phyloP scores from a whole-genome alignment of 2,329 filamentous ascomycete genomes.

The Elsinoe batatas region DNA sequence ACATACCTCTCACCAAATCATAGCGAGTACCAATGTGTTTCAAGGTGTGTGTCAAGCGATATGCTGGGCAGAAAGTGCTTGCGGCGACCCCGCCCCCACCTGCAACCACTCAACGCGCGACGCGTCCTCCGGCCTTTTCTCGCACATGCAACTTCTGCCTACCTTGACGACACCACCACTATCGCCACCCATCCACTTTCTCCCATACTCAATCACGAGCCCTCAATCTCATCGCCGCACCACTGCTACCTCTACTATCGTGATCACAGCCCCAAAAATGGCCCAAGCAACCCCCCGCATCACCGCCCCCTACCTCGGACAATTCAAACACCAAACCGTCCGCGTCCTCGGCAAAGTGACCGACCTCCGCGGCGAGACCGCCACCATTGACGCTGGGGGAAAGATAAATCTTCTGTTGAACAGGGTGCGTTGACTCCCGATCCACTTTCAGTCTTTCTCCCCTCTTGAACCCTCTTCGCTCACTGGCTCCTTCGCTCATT shows the following conservation, averaged over 20 bases:
- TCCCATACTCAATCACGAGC: neutral
- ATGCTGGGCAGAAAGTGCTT: neutral
- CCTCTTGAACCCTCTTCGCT: no score
- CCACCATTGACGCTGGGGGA: constrained; percentile 69
- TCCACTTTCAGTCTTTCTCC: no score
- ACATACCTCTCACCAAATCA: neutral
- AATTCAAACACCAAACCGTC: constrained; percentile 61
- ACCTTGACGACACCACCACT: neutral
- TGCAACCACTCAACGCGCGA: constrained; percentile 13
- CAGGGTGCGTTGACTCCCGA: no score
- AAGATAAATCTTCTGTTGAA: constrained; percentile 65
- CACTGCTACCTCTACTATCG: no score
- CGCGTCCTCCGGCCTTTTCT: constrained; percentile 2
- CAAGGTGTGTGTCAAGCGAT: neutral
- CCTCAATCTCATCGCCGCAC: no score
- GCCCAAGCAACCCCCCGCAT: constrained; percentile 70
- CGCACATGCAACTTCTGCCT: neutral
- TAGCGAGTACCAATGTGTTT: neutral
- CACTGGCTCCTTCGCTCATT: no score
- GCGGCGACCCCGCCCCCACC: neutral
- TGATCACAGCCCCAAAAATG: constrained; percentile 39
- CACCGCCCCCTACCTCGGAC: constrained; percentile 67
- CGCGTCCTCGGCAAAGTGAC: constrained; percentile 78
- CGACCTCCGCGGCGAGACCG: constrained; percentile 70
- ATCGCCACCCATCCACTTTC: neutral